phyloP scores from a whole-genome alignment of 192 early-diverging fungal genomes.

The Backusella psychrophila region DNA sequence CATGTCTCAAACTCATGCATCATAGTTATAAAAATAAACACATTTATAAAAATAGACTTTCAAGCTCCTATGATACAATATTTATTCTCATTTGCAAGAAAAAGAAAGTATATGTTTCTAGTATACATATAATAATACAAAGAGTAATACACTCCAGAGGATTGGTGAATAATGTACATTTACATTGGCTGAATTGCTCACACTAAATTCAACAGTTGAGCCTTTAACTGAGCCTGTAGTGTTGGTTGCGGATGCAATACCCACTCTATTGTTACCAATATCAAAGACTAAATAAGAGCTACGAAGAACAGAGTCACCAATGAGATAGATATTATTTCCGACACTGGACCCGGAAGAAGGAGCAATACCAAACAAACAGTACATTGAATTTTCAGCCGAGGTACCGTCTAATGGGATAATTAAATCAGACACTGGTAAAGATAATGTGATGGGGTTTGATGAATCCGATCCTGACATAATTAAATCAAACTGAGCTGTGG shows the following conservation, averaged over 20 bases:
- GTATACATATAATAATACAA: neutral
- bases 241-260: constrained; percentile 15
- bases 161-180: neutral
- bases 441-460: neutral
- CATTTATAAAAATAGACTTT: neutral
- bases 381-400: neutral
- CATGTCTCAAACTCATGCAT: neutral
- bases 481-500: constrained; percentile 12
- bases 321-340: constrained; percentile 17
- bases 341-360: neutral
- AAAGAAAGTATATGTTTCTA: neutral
- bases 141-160: neutral
- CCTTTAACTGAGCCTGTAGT: neutral
- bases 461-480: neutral
- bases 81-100: too few relatives aligned
- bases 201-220: neutral
- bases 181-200: neutral
- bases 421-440: neutral
- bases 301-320: constrained; percentile 25
- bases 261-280: constrained; percentile 16
- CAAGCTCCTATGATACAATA: neutral
- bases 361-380: constrained; percentile 20
- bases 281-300: constrained; percentile 22
- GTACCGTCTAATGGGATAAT: neutral
- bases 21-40: neutral